phyloP scores from a whole-genome alignment of 176 grass and related monocot species.

The Tuctoria greenei region DNA sequence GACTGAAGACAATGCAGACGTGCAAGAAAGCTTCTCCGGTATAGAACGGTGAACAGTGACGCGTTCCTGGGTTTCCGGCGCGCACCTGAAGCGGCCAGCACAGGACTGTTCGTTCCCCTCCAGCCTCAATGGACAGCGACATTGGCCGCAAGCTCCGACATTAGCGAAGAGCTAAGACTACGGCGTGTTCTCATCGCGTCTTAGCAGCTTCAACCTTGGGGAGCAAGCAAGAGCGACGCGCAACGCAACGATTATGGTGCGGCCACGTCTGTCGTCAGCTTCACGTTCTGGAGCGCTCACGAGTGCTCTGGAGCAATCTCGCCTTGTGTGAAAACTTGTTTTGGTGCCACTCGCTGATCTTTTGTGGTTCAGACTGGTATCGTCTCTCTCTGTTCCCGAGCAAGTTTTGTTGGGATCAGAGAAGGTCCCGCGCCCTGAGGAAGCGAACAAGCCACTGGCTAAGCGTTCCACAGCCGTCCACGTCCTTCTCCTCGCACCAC shows the following conservation, averaged over 20 bases:
- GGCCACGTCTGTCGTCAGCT: neutral
- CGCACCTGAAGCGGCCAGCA: neutral
- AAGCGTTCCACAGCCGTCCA: slow-evolving; percentile 46
- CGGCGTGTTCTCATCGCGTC: neutral
- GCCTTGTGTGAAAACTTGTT: neutral
- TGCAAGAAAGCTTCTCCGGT: too few relatives aligned
- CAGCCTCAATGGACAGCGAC: slow-evolving; percentile 14
- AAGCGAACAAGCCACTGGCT: neutral
- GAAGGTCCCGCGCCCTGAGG: neutral
- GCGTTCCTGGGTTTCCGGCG: neutral
- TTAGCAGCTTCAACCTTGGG: slow-evolving; percentile 20
- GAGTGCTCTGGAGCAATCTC: neutral
- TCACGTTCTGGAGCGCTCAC: slow-evolving; percentile 24
- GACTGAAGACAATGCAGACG: too few relatives aligned
- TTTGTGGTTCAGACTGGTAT: neutral
- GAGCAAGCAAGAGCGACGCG: neutral
- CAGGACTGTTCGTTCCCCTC: neutral
- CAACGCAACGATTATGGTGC: neutral
- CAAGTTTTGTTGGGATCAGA: neutral
- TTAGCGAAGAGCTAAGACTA: too few relatives aligned
- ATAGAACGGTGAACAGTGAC: neutral
- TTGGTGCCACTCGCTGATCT: neutral
- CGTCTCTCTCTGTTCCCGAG: neutral
- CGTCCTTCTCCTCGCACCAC: slow-evolving; percentile 26
- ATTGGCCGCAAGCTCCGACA: neutral